These are phyloP conservation scores for Saksenaea oblongispora DNA, from an alignment of 371 early-diverging fungal genomes.

Conservation along the genomic window DNA sequence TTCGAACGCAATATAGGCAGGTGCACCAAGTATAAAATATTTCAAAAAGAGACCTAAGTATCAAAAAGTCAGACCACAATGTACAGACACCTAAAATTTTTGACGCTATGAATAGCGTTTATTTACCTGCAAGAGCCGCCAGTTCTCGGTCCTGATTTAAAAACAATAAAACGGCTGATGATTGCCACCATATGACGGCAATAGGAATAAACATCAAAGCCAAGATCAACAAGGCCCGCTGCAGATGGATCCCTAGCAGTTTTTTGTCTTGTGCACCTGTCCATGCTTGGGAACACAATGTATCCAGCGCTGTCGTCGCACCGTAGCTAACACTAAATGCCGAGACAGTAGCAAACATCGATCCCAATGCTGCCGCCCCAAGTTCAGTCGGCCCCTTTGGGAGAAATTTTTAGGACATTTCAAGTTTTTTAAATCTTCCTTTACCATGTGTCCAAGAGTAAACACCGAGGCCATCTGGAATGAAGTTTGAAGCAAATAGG, in stretches of 20 bases:
- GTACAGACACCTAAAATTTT: background rate
- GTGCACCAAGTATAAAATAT: constrained; percentile 69
- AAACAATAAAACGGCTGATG: constrained; percentile 52
- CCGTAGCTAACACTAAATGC: constrained; percentile 83
- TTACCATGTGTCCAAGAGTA: constrained; percentile 67
- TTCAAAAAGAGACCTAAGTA: constrained; percentile 68
- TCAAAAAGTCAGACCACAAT: constrained; percentile 21
- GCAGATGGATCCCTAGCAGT: constrained; percentile 78
- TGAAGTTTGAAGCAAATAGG: constrained; percentile 67
- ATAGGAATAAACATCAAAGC: constrained; percentile 70
- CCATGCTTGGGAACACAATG: constrained; percentile 86
- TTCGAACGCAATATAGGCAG: constrained; percentile 78
- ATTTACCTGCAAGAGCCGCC: constrained; percentile 42
- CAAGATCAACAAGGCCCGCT: constrained; percentile 80
- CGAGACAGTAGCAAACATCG: constrained; percentile 83
- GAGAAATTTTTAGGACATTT: background rate
- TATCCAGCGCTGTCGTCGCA: constrained; percentile 83
- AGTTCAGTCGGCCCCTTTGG: constrained; percentile 66
- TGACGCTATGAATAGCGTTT: background rate
- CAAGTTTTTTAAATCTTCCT: background rate
- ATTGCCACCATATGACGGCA: constrained; percentile 74
- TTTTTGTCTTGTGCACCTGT: constrained; percentile 74
- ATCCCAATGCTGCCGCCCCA: constrained; percentile 75
- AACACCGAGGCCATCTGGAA: constrained; percentile 64
- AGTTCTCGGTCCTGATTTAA: constrained; percentile 48